Evolutionary conservation across 225 moss, liverwort and hornwort genomes (phyloP).

Genomic region (Thuidium tamariscinum): DNA sequence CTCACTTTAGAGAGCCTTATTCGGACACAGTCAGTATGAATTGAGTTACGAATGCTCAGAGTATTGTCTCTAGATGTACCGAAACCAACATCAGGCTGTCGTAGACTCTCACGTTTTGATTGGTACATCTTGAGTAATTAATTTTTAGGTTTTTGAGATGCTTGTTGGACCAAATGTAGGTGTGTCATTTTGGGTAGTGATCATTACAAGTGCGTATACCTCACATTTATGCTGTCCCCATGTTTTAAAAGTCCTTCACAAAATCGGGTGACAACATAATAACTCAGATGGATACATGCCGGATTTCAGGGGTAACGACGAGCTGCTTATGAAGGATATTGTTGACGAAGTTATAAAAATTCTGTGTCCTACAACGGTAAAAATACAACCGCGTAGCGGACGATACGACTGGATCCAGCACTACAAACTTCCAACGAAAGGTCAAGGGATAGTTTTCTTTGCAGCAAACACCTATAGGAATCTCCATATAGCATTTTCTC

Average conservation of each 20-base stretch:
- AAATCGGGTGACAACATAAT: too few relatives aligned
- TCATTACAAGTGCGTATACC: not conserved
- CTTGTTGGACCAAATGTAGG: too few relatives aligned
- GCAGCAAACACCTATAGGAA: not conserved
- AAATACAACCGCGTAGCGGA: not conserved
- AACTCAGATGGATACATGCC: not conserved
- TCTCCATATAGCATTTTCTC: not conserved
- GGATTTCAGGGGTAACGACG: not conserved
- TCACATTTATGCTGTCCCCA: not conserved
- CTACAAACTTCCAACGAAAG: not conserved
- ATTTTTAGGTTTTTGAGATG: too few relatives aligned
- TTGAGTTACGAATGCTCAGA: not conserved
- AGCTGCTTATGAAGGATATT: not conserved
- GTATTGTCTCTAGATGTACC: not conserved
- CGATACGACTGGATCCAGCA: not conserved
- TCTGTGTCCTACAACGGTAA: not conserved
- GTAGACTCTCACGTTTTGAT: not conserved
- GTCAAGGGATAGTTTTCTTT: not conserved
- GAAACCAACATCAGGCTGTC: rapidly evolving
- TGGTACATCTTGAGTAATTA: not conserved
- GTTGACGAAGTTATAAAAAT: not conserved
- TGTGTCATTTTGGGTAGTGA: too few relatives aligned
- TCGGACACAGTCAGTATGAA: too few relatives aligned
- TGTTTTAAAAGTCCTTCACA: not conserved
- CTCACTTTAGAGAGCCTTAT: not conserved